A percentile compares a stretch with the other conserved stretches of the same genome.
Evolutionary conservation across 176 grass and related monocot species (phyloP).

Genomic region (Musa beccarii): DNA sequence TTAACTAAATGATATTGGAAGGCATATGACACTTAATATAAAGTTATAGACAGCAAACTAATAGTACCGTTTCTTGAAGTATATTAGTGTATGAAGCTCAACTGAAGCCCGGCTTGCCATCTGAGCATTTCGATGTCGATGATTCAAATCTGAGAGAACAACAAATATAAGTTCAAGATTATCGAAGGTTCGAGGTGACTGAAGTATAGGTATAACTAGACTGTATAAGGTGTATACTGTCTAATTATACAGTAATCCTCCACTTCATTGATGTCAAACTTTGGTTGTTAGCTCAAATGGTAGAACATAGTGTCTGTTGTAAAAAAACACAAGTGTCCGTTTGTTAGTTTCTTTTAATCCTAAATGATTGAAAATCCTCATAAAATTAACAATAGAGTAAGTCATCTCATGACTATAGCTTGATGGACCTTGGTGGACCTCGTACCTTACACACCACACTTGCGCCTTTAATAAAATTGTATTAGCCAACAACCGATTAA

Average conservation of each 20-base stretch:
- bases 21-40: slow-evolving; percentile 1
- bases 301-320: too few relatives aligned
- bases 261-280: too few relatives aligned
- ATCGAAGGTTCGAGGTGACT: background rate
- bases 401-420: background rate
- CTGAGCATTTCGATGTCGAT: slow-evolving; percentile 91
- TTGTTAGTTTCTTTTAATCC: background rate
- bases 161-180: background rate
- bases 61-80: slow-evolving; percentile 84
- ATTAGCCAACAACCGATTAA: background rate
- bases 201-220: background rate
- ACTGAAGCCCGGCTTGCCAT: slow-evolving; percentile 95
- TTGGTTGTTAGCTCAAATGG: too few relatives aligned
- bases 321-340: too few relatives aligned
- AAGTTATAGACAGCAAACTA: slow-evolving; percentile 12
- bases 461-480: background rate
- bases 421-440: background rate
- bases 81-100: slow-evolving; percentile 93
- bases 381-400: background rate
- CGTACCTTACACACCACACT: background rate
- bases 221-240: too few relatives aligned
- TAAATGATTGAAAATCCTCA: background rate
- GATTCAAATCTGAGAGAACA: slow-evolving; percentile 62
- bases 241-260: too few relatives aligned
- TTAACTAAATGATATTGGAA: slow-evolving; percentile 18